Evolutionary conservation across 306 rosid genomes (phyloP).

Genomic region (Morella rubra): DNA sequence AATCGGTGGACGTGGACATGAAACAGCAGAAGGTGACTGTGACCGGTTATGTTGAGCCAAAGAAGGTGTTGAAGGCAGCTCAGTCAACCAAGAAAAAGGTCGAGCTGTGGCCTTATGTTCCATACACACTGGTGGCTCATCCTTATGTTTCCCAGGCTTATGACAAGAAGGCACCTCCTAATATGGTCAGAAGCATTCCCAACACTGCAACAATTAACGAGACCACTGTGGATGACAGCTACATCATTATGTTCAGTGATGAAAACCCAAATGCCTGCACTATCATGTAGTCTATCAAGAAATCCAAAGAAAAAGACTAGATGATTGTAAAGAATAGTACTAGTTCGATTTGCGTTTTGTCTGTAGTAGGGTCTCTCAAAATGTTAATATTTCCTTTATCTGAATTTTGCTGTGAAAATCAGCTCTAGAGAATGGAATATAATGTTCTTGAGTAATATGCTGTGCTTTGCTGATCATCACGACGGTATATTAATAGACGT

Average conservation of each 20-base stretch:
- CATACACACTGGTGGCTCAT: slow-evolving; percentile 66
- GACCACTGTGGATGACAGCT: slow-evolving; percentile 56
- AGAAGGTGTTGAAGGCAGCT: slow-evolving; percentile 94
- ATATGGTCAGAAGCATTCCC: slow-evolving; percentile 77
- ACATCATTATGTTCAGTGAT: slow-evolving; percentile 65
- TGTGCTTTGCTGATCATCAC: background rate
- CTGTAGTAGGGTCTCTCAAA: background rate
- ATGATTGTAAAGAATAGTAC: background rate
- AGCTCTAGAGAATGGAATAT: background rate
- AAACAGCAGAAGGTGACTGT: slow-evolving; percentile 95
- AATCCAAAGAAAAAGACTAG: background rate
- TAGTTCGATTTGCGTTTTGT: background rate
- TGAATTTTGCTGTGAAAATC: background rate
- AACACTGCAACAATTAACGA: slow-evolving; percentile 52
- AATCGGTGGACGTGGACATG: slow-evolving; percentile 81
- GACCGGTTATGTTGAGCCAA: slow-evolving; percentile 77
- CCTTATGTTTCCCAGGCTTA: slow-evolving; percentile 81
- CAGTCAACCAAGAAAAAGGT: slow-evolving; percentile 90
- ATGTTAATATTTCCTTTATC: too few species aligned
- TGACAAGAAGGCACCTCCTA: slow-evolving; percentile 96
- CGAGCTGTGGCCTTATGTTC: slow-evolving; percentile 94
- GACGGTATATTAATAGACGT: too few species aligned
- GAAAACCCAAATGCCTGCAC: slow-evolving; percentile 89
- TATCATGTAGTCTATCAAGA: slow-evolving; percentile 49
- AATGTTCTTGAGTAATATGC: too few species aligned